These are phyloP conservation scores for Mycena filopes DNA, from an alignment of 768 basidiomycete genomes.

Conservation along the genomic window DNA sequence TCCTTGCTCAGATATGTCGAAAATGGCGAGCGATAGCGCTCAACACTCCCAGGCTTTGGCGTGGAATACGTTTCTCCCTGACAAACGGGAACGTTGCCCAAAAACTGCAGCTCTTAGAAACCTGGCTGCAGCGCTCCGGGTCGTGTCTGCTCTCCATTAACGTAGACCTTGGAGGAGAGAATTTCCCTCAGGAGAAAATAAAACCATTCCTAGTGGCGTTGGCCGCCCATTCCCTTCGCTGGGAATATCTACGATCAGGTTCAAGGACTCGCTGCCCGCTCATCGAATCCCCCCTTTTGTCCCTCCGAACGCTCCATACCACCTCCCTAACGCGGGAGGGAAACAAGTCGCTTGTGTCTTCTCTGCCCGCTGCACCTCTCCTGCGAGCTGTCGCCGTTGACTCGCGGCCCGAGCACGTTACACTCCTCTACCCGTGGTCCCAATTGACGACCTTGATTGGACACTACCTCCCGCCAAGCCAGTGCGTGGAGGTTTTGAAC, in stretches of 20 bases:
- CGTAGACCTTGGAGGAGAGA: not conserved
- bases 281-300: not conserved
- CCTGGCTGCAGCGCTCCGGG: not conserved
- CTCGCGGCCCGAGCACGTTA: too few species aligned
- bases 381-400: not conserved
- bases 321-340: too few species aligned
- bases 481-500: not conserved
- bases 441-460: not conserved
- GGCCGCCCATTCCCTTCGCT: not conserved
- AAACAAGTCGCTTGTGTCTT: not conserved
- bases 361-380: not conserved
- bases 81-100: not conserved
- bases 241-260: not conserved
- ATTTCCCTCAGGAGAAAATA: too few species aligned
- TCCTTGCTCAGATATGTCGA: slow-evolving; percentile 1
- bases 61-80: not conserved
- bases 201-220: not conserved
- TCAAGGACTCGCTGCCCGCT: not conserved
- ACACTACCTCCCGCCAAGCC: not conserved
- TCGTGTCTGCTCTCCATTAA: not conserved
- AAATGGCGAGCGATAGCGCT: slow-evolving; percentile 2
- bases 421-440: not conserved
- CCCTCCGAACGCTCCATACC: slow-evolving; percentile 3
- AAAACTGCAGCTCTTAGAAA: not conserved
- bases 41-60: slow-evolving; percentile 8